Base-by-base conservation (phyloP, 2,329 filamentous ascomycete species). In the Fusarium luffae region DNA sequence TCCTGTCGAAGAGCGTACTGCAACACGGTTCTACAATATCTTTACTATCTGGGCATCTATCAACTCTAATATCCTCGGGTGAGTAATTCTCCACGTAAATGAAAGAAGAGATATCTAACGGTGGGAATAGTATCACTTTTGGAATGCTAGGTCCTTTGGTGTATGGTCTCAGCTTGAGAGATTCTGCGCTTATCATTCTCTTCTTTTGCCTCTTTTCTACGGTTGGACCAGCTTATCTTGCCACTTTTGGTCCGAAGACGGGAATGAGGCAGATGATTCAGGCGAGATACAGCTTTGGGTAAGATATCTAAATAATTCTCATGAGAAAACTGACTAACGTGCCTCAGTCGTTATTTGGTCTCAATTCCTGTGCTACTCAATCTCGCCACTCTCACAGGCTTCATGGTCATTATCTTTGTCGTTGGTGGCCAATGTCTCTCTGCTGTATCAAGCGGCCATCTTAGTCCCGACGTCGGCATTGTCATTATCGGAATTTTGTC, bases 191-290 rank as follows among this genome's bases (percentile, higher is more conserved):
- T 14, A 80, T 90, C 32, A 90, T 91, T 48, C 75, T 91, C 47
- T 91, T 91, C 80, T 90, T 91, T 77, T 85, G 83, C 13, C 76
- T 90, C 19, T 69, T 90, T 27, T 85, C 85, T 2, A 85, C 85
- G 0, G 63, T 84, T 9, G 80, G 85, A 1, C 85, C 88, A 1
- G 88, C 86, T 5, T 89, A 86, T 70, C 79, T 90, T 27, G 84
- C 84, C 43, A 88, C 85, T 0, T 77, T 89, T 52, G 88, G 88
- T 0, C 86, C 88, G 6, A 86, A 85, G 77, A 90, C 88, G 12
- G 89, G 88, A 43, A 85, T 91, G 83, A 83, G 89, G 18, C 88
- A 90, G 77, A 89, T 91, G 83, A 85, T 91, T 10, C 87, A 89
- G 69, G 88, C 89, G 6, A 82, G 89, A 23, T 91, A 86, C 76